Evolutionary conservation across 441 rosid genomes (phyloP).

Genomic region (Euphorbia schlechtendalii): DNA sequence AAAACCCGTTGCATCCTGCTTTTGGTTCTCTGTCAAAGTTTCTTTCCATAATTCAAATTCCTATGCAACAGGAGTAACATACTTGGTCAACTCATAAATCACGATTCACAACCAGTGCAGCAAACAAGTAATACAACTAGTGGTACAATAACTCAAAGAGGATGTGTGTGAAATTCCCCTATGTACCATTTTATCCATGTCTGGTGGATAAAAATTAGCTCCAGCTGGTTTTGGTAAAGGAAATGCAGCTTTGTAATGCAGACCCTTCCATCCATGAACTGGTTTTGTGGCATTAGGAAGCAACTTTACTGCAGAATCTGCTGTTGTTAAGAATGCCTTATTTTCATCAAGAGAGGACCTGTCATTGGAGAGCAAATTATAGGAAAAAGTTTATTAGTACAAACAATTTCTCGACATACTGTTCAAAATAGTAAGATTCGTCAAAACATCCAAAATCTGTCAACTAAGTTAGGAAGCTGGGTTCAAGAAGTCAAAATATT

Average conservation of each 20-base stretch:
- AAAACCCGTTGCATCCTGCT: conserved; percentile 59
- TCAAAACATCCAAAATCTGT: not conserved
- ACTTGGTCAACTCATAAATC: not conserved
- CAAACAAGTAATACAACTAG: not conserved
- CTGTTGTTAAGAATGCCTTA: conserved; percentile 71
- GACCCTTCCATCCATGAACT: conserved; percentile 80
- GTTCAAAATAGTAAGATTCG: not conserved
- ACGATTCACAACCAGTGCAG: not conserved
- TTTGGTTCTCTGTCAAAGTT: conserved; percentile 48
- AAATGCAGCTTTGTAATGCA: conserved; percentile 79
- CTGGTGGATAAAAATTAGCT: conserved; percentile 92
- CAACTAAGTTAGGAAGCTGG: not conserved
- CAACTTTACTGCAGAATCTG: conserved; percentile 77
- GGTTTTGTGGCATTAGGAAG: conserved; percentile 63
- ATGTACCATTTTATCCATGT: conserved; percentile 84
- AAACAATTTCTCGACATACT: too few species aligned
- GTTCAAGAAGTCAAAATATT: too few species aligned
- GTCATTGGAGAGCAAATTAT: conserved; percentile 24
- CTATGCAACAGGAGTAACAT: conserved; percentile 35
- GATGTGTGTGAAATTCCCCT: not conserved
- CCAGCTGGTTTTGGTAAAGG: conserved; percentile 76
- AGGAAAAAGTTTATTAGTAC: too few species aligned
- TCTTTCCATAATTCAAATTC: conserved; percentile 73
- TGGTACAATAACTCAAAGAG: not conserved
- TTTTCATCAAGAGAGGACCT: conserved; percentile 97